Percentiles rank a stretch among this genome's conserved stretches.
Evolutionary conservation across 495 filamentous ascomycete genomes (phyloP).

Genomic region (Oidiodendron maius): DNA sequence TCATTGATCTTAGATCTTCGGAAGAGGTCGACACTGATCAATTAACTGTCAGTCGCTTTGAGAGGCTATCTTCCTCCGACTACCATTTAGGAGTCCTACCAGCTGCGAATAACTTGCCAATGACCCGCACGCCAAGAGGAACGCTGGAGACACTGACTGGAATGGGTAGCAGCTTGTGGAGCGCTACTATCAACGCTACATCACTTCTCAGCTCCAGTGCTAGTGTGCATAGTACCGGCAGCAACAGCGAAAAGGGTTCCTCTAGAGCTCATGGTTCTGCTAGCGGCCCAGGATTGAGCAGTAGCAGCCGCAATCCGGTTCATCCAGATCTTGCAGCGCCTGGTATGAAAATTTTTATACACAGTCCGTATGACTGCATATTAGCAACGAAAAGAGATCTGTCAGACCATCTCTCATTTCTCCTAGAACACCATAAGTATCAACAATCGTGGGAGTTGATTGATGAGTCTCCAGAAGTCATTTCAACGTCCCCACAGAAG

Average conservation of each 20-base stretch:
- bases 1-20: constrained; percentile 81
- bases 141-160: constrained; percentile 60
- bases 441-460: constrained; percentile 83
- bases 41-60: constrained; percentile 75
- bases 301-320: constrained; percentile 17
- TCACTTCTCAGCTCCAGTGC: constrained; percentile 81
- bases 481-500: constrained; percentile 35
- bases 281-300: constrained; percentile 23
- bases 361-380: constrained; percentile 93
- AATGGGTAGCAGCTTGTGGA: constrained; percentile 59
- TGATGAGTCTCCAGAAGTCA: constrained; percentile 74
- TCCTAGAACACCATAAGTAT: constrained; percentile 71
- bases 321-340: constrained; percentile 48
- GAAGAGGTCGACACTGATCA: constrained; percentile 73
- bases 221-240: constrained; percentile 70
- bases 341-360: constrained; percentile 90
- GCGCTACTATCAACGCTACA: constrained; percentile 77
- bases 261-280: constrained; percentile 33
- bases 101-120: constrained; percentile 55
- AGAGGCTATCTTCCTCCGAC: constrained; percentile 80
- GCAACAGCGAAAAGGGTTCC: constrained; percentile 32
- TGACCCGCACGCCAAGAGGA: constrained; percentile 55
- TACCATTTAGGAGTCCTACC: constrained; percentile 86
- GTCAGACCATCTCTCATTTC: constrained; percentile 77
- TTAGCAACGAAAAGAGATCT: constrained; percentile 80